These are phyloP conservation scores for Fusarium falciforme DNA, from an alignment of 2,329 filamentous ascomycete species.

Conservation along the genomic window DNA sequence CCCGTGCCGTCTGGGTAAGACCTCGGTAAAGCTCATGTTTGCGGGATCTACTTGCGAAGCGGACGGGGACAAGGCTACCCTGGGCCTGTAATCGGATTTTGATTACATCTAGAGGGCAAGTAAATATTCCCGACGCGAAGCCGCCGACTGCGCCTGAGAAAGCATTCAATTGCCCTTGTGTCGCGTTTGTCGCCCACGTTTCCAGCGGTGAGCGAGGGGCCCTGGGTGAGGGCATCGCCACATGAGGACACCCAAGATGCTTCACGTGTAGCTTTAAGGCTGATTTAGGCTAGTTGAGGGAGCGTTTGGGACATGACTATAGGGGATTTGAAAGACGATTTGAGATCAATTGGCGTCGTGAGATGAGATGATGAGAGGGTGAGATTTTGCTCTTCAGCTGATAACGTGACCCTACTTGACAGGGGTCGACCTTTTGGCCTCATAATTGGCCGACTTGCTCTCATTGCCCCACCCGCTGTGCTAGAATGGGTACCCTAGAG, in stretches of 20 bases:
- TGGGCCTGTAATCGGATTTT: slow-evolving; percentile 98
- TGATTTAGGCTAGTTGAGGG: neutral
- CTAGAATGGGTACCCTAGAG: neutral
- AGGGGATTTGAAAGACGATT: neutral
- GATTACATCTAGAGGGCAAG: slow-evolving; percentile 97
- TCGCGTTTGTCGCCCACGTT: slow-evolving; percentile 63
- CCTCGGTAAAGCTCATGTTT: slow-evolving; percentile 78
- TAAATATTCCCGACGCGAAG: slow-evolving; percentile 90
- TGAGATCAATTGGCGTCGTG: neutral
- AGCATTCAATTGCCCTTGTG: slow-evolving; percentile 78
- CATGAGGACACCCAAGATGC: neutral
- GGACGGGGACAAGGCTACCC: slow-evolving; percentile 76
- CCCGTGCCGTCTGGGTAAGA: slow-evolving; percentile 82
- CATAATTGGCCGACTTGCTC: neutral
- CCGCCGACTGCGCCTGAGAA: slow-evolving; percentile 88
- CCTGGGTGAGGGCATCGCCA: slow-evolving; percentile 6
- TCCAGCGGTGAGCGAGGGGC: slow-evolving; percentile 8
- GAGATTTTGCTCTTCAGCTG: neutral
- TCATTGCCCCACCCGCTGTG: neutral
- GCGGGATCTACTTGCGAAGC: slow-evolving; percentile 55
- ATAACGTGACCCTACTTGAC: neutral
- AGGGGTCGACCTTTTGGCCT: neutral
- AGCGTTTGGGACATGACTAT: neutral
- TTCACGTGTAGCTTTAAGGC: neutral
- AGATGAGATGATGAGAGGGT: neutral